Conservation (phyloP, 352 stramenopile genomes). For the Globisporangium parvum region DNA sequence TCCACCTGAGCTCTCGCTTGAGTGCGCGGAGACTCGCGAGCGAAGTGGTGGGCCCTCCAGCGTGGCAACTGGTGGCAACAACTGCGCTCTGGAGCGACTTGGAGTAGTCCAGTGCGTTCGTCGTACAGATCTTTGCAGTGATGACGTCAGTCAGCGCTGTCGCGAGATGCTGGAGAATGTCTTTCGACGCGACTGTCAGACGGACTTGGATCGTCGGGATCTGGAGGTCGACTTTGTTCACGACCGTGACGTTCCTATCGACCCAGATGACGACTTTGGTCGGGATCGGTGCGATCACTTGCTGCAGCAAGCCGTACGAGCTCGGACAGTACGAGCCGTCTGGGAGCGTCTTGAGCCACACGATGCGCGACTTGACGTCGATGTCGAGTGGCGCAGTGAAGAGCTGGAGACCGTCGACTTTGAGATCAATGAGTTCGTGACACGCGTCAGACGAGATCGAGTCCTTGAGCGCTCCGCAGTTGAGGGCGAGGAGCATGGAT, state of each 20-base stretch:
- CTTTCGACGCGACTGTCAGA: constrained; percentile 45
- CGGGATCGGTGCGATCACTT: constrained; percentile 67
- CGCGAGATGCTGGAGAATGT: constrained; percentile 54
- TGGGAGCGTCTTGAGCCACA: constrained; percentile 53
- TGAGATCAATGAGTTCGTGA: constrained; percentile 52
- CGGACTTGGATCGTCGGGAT: constrained; percentile 54
- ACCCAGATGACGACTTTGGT: constrained; percentile 49
- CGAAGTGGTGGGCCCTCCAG: neutral
- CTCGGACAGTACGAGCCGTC: constrained; percentile 59
- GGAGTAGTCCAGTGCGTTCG: constrained; percentile 27
- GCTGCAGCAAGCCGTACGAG: constrained; percentile 50
- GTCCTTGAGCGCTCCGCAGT: constrained; percentile 47
- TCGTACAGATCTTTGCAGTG: constrained; percentile 36
- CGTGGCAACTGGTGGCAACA: neutral
- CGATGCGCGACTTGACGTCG: constrained; percentile 56
- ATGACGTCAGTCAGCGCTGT: constrained; percentile 27
- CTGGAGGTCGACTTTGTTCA: constrained; percentile 43
- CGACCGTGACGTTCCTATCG: constrained; percentile 28
- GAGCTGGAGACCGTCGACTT: constrained; percentile 54
- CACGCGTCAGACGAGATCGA: constrained; percentile 40
- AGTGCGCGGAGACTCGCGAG: constrained; percentile 38
- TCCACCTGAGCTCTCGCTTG: constrained; percentile 56
- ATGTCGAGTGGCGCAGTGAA: constrained; percentile 68
- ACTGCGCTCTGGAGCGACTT: constrained; percentile 22
- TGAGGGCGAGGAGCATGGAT: constrained; percentile 59